Base-by-base conservation (phyloP, 179 eudicot genomes). In the Patellifolia procumbens region DNA sequence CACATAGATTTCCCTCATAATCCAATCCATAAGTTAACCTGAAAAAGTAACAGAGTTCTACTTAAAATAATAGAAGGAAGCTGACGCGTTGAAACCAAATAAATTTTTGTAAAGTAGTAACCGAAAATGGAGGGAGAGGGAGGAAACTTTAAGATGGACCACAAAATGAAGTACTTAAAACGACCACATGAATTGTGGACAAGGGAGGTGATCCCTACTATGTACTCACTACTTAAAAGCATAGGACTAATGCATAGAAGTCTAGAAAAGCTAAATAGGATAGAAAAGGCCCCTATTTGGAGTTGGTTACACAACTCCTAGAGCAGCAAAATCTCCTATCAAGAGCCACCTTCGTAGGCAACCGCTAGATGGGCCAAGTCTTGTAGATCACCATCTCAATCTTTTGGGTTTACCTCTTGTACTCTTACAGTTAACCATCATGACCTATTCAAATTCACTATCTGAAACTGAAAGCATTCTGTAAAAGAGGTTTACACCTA, bases 1-100 rank as follows among this genome's bases (percentile, higher is more conserved):
- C 97, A 71, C 99, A 96, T 31, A 96, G 89, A 85, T 96, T 93
- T 29, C 99, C 99, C 84, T 91, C 90, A 79, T 96, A 96, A 83
- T 96, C 99, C 86, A 96, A 73, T 42, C 94, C 99, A 77, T 88
- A 93, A 26, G 73, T 88, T 82, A 96, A 86, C 92, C 99, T 96
- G 80, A 66, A n/a, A 35, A 32, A 66, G 35, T 49, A 62, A 68
- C 19, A 51, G 13, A 28, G 45, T 67, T 62, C 61, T 32, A 81
- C 56, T 74, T 34, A 20, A 53, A 56, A 31, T 10, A 52, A 8
- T 48, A 22, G 2, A 35, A 24, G 67, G 48, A 29, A 48, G 29
- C 16, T 48, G 26, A 15, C 24, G 4, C 42, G 17, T 15, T 19
- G 42, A 67, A 52, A 67, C 28, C 20, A 70, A 8, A 19, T 31